A percentile compares a stretch with the other conserved stretches of the same genome.
These are phyloP conservation scores for Boletus subparvulus DNA, from an alignment of 768 basidiomycete genomes.

Conservation along the genomic window DNA sequence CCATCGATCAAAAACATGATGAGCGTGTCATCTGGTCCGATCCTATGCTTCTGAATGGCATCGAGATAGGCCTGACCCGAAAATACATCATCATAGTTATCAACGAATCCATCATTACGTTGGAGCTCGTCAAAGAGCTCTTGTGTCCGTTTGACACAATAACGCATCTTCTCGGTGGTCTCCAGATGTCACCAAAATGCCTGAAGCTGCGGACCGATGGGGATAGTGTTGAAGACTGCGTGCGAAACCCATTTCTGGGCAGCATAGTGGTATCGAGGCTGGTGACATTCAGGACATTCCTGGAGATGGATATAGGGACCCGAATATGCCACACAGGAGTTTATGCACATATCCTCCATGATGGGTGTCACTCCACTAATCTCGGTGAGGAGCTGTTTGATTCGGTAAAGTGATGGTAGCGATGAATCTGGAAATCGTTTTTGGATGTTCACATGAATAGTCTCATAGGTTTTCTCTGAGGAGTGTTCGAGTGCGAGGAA, in stretches of 20 bases:
- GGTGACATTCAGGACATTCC: background rate
- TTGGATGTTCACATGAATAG: background rate
- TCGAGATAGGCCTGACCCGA: background rate
- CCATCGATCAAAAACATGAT: constrained; percentile 29
- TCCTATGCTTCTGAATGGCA: background rate
- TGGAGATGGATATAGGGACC: background rate
- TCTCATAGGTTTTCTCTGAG: background rate
- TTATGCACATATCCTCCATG: background rate
- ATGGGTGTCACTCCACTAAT: background rate
- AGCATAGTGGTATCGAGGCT: too few species aligned
- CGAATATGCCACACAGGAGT: background rate
- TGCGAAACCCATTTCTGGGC: too few species aligned
- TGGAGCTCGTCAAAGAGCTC: background rate
- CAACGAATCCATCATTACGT: background rate
- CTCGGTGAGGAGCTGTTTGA: background rate
- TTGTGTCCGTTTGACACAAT: rapidly evolving
- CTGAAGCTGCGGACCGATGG: background rate
- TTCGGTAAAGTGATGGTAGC: background rate
- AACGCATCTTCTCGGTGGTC: background rate
- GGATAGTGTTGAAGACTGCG: background rate
- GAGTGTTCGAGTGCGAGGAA: background rate
- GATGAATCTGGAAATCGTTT: background rate
- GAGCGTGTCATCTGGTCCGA: background rate
- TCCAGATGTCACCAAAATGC: background rate
- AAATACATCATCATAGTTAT: background rate